Percentiles rank a stretch among this genome's conserved stretches.
phyloP scores from a whole-genome alignment of 805 yeast genomes.

The Yarrowia osloensis region DNA sequence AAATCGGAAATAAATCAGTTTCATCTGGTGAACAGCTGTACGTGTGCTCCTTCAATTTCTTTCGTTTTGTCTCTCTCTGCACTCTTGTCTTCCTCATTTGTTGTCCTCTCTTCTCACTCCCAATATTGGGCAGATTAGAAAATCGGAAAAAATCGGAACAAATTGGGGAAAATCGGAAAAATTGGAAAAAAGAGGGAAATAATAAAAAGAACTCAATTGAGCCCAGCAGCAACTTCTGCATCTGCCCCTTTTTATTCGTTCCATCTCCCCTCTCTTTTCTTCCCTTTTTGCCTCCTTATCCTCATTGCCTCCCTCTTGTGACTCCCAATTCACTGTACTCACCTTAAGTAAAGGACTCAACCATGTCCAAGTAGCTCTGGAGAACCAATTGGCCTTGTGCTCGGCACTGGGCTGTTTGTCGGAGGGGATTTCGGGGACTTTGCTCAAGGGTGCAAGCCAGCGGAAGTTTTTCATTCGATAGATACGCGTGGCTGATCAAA shows the following conservation, averaged over 20 bases:
- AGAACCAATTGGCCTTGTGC: background rate
- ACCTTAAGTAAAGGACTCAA: slow-evolving; percentile 58
- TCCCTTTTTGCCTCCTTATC: no score
- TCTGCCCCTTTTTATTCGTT: no score
- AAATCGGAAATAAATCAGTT: no score
- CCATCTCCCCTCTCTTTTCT: no score
- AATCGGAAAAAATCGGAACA: background rate
- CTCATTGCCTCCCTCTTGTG: no score
- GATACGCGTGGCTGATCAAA: background rate
- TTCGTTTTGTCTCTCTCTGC: no score
- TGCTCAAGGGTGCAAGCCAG: slow-evolving; percentile 25
- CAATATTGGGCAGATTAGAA: background rate
- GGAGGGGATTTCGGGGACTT: slow-evolving; percentile 1
- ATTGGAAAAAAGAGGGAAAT: background rate
- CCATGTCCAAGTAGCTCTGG: slow-evolving; percentile 52
- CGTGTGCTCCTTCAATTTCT: no score
- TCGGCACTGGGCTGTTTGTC: background rate
- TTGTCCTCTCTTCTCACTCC: no score
- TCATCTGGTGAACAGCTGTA: no score
- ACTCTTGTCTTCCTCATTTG: no score
- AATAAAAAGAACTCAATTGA: background rate
- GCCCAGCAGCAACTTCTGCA: no score
- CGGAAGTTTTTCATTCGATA: slow-evolving; percentile 13
- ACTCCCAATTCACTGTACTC: no score
- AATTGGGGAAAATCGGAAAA: background rate